Conservation (phyloP, 108 stramenopile genomes). For the Chaetoceros tenuissimus region DNA sequence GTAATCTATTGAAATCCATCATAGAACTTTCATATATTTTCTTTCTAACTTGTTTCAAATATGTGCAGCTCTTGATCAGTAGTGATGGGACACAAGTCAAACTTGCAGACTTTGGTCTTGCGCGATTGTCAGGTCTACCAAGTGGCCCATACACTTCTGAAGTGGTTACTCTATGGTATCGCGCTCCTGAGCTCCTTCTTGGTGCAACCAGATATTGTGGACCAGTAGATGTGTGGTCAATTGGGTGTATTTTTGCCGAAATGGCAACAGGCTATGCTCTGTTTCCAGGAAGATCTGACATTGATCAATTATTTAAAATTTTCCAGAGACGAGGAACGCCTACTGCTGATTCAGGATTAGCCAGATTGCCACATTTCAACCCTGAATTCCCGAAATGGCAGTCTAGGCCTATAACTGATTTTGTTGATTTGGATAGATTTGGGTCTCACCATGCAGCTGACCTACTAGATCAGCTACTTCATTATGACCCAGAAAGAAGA, state of each 20-base stretch:
- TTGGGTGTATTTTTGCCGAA: slow-evolving; percentile 98
- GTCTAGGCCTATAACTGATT: slow-evolving; percentile 74
- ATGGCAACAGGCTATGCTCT: slow-evolving; percentile 87
- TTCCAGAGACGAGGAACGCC: slow-evolving; percentile 91
- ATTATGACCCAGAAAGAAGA: slow-evolving; percentile 80
- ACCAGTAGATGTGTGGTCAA: slow-evolving; percentile 92
- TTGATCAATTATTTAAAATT: slow-evolving; percentile 87
- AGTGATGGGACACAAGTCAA: slow-evolving; percentile 78
- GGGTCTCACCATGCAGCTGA: slow-evolving; percentile 62
- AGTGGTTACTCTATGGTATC: slow-evolving; percentile 97
- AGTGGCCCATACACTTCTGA: slow-evolving; percentile 82
- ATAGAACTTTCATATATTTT: neutral
- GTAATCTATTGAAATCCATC: slow-evolving; percentile 9
- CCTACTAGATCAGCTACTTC: slow-evolving; percentile 66
- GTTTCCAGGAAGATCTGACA: slow-evolving; percentile 78
- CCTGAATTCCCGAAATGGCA: slow-evolving; percentile 86
- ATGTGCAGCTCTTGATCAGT: slow-evolving; percentile 51
- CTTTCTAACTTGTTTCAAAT: neutral
- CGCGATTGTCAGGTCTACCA: slow-evolving; percentile 78
- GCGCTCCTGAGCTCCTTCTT: slow-evolving; percentile 94
- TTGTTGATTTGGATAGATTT: slow-evolving; percentile 55
- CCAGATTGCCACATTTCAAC: slow-evolving; percentile 86
- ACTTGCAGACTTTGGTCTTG: slow-evolving; percentile 96
- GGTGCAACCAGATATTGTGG: slow-evolving; percentile 83
- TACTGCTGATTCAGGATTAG: slow-evolving; percentile 68